Percentiles rank a stretch among this genome's conserved stretches.
phyloP scores from a whole-genome alignment of 805 yeast species.

The Candida parachauliodes region DNA sequence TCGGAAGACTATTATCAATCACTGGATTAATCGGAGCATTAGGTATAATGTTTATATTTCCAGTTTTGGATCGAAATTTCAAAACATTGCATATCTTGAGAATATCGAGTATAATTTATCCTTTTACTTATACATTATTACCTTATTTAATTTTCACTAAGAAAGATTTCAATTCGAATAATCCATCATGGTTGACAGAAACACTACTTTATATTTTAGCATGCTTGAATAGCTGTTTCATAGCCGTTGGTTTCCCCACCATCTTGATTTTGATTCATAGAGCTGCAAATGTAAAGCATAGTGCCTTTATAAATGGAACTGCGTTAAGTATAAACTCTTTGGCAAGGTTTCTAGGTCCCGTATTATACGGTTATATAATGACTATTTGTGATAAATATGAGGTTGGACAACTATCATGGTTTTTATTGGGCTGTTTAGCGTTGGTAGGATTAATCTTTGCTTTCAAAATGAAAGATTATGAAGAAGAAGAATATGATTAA shows the following conservation, averaged over 20 bases:
- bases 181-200: slow-evolving; percentile 18
- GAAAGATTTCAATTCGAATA: slow-evolving; percentile 25
- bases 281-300: slow-evolving; percentile 48
- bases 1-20: slow-evolving; percentile 48
- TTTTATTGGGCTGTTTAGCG: slow-evolving; percentile 22
- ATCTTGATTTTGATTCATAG: slow-evolving; percentile 52
- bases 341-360: slow-evolving; percentile 57
- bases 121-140: slow-evolving; percentile 40
- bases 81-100: slow-evolving; percentile 45
- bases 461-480: slow-evolving; percentile 22
- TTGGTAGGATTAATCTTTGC: slow-evolving; percentile 17
- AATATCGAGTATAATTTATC: slow-evolving; percentile 36
- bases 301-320: slow-evolving; percentile 59
- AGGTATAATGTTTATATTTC: slow-evolving; percentile 48
- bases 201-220: slow-evolving; percentile 24
- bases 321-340: slow-evolving; percentile 50
- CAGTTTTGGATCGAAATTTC: slow-evolving; percentile 46
- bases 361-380: slow-evolving; percentile 49
- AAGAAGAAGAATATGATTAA: slow-evolving; percentile 22
- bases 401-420: slow-evolving; percentile 31
- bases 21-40: slow-evolving; percentile 54
- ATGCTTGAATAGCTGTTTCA: slow-evolving; percentile 30
- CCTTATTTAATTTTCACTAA: slow-evolving; percentile 49
- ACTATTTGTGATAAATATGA: slow-evolving; percentile 23
- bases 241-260: slow-evolving; percentile 51